Evolutionary conservation across 1,139 yeast genomes (phyloP).

Genomic region (Scheffersomyces illinoinensis): DNA sequence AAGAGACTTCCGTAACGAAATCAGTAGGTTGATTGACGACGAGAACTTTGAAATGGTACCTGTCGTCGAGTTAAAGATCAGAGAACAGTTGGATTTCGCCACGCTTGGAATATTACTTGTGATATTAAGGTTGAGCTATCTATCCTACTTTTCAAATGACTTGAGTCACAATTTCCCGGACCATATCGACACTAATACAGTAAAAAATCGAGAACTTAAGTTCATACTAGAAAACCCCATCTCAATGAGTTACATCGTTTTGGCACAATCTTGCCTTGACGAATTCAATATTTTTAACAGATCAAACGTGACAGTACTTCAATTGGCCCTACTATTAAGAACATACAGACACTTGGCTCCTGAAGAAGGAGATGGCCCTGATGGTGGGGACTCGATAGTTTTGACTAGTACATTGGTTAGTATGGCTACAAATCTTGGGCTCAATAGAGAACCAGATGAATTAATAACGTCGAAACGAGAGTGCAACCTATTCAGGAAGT

Average conservation of each 20-base stretch:
- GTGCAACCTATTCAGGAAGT: background rate
- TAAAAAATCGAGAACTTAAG: background rate
- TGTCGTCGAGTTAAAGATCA: background rate
- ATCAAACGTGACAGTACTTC: constrained; percentile 1
- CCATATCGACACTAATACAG: background rate
- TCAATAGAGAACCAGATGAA: constrained; percentile 2
- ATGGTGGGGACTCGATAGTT: constrained; percentile 1
- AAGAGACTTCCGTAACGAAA: constrained; percentile 3
- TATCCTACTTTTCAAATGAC: constrained; percentile 2
- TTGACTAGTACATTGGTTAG: constrained; percentile 1
- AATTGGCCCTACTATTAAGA: constrained; percentile 1
- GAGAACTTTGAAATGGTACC: background rate
- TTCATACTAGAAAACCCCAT: background rate
- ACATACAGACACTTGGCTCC: constrained; percentile 2
- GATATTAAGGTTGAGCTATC: constrained; percentile 1
- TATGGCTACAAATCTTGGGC: constrained; percentile 2
- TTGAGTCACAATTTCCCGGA: background rate
- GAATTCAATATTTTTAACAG: constrained; percentile 1
- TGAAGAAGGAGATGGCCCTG: constrained; percentile 3
- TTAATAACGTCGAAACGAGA: background rate
- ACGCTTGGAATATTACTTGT: constrained; percentile 2
- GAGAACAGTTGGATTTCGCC: constrained; percentile 1
- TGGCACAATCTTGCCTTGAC: constrained; percentile 1
- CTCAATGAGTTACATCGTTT: background rate
- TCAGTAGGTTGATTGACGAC: background rate